A percentile compares a stretch with the other conserved stretches of the same genome.
Conservation (phyloP, 2,329 filamentous ascomycete genomes). For the Zalaria sp. region DNA sequence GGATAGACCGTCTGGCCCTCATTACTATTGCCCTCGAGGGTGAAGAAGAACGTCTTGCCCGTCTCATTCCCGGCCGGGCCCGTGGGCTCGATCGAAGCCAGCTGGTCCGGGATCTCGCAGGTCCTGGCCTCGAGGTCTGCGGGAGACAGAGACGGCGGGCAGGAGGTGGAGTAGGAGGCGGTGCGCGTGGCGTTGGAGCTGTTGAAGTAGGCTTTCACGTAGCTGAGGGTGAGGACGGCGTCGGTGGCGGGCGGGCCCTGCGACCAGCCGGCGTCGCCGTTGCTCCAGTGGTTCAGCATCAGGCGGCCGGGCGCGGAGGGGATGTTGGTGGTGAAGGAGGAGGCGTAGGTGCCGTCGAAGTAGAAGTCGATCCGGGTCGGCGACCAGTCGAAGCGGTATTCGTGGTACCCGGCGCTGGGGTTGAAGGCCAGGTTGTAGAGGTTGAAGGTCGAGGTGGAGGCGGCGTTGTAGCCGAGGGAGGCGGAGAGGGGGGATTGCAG, state of each 20-base stretch:
- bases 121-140: conserved; percentile 13
- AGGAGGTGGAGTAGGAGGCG: no score
- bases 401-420: conserved; percentile 52
- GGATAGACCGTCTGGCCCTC: conserved; percentile 6
- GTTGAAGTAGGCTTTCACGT: conserved; percentile 72
- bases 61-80: conserved; percentile 14
- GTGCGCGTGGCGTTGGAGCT: conserved; percentile 34
- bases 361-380: conserved; percentile 51
- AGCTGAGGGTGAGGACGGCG: conserved; percentile 49
- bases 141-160: no score
- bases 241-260: conserved; percentile 52
- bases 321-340: conserved; percentile 36
- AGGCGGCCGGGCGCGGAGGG: conserved; percentile 51
- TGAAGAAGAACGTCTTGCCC: conserved; percentile 34
- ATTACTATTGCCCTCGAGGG: neutral
- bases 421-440: conserved; percentile 49
- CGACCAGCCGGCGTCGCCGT: conserved; percentile 58
- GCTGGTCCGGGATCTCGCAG: conserved; percentile 38
- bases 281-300: conserved; percentile 64
- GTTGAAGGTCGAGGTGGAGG: conserved; percentile 43
- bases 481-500: conserved; percentile 52
- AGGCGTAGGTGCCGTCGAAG: conserved; percentile 46
- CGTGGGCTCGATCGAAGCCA: conserved; percentile 17
- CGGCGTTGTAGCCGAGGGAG: conserved; percentile 47
- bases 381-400: conserved; percentile 68